A percentile compares a stretch with the other conserved stretches of the same genome.
Conservation (phyloP, 2,329 filamentous ascomycete species). For the Zymoseptoria passerinii region DNA sequence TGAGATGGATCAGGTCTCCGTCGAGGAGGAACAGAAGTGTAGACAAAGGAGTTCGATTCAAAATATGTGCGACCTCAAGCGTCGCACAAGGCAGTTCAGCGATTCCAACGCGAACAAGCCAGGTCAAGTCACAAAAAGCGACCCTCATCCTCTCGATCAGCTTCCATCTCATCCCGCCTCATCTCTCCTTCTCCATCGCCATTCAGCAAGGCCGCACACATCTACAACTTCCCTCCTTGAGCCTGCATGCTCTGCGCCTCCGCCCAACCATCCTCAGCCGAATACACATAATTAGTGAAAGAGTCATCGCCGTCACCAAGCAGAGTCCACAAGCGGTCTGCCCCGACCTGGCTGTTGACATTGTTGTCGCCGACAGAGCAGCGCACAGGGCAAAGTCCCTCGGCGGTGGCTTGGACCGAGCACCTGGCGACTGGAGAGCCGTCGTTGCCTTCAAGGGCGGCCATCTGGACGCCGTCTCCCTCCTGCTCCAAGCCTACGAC, state of each 20-base stretch:
- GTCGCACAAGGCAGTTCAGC: not conserved
- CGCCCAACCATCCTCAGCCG: not conserved
- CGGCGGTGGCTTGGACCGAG: not conserved
- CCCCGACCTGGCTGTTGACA: not conserved
- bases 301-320: not conserved
- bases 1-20: not conserved
- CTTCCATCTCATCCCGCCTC: not conserved
- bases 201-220: too few species aligned
- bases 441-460: not conserved
- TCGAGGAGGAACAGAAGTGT: not conserved
- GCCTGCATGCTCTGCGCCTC: not conserved
- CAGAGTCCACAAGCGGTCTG: not conserved
- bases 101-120: not conserved
- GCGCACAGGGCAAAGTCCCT: not conserved
- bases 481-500: conserved; percentile 2
- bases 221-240: not conserved
- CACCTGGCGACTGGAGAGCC: not conserved
- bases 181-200: too few species aligned
- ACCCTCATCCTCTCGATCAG: not conserved
- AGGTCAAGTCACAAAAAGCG: not conserved
- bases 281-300: not conserved
- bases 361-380: not conserved
- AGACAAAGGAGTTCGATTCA: not conserved
- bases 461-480: not conserved
- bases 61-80: not conserved